Evolutionary conservation across 2,329 filamentous ascomycete genomes (phyloP), one percentile per base, ranked within the genome.

Genomic region (Ophiobolus disseminans): DNA sequence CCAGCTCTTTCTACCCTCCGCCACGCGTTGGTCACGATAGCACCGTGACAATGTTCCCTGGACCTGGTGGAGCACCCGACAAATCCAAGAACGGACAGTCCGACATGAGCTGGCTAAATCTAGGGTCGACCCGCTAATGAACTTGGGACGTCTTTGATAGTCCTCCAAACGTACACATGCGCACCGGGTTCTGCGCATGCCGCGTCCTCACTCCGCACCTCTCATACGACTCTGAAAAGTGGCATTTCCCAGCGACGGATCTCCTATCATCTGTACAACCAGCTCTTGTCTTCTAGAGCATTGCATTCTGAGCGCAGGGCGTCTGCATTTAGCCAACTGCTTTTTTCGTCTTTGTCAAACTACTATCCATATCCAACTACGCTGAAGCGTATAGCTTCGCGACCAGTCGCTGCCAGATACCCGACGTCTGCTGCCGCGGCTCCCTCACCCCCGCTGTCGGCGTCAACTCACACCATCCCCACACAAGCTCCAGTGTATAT

Each of bases 41-140:
- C 56, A 79, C 66, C 16, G 65, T 63, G 7, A 73, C 69, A 16
- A 62, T 71, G 48, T 32, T 74, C 72, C 7, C 50, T 30, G 58
- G 50, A 46, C 58, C 55, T 2, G 55, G 52, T 6, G 44, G 46
- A 37, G 45, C 57, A 11, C 52, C 53, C 40, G 43, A 50, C 16
- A 50, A 58, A 26, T 47, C 45, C n/a, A 63, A 63, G 42, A 56
- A 63, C 22, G 58, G 51, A 38, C 60, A 67, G 26, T 81, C 38
- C 76, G 89, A 91, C 69, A 89, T 91, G 86, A 90, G 87, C 73
- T 92, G 89, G 89, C 74, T 92, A 55, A 91, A 91, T 65, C 78
- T 91, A 14, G 86, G 85, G 37, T 81, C 64, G 35, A 65, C 60
- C 31, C 64, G 62, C 50, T 65, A 60, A 55, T 55, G 46, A 45